Evolutionary conservation across 768 basidiomycete species (phyloP).

Genomic region (Russula vinacea): DNA sequence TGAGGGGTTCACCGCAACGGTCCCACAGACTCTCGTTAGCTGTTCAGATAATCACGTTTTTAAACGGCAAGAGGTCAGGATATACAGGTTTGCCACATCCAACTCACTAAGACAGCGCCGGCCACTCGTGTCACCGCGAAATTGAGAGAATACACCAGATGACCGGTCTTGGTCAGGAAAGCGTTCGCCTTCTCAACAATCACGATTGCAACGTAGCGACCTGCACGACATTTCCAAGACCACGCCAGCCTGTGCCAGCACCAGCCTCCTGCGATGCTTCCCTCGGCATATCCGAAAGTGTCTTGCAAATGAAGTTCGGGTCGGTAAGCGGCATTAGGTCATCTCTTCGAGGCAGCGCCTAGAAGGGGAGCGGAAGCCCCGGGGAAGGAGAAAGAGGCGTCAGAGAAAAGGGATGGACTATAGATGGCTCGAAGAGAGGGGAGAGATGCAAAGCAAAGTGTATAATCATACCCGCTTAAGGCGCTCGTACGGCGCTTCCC

Average conservation of each 20-base stretch:
- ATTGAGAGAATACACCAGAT: not conserved
- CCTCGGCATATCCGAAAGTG: conserved; percentile 59
- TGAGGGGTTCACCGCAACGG: not conserved
- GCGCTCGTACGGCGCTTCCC: conserved; percentile 85
- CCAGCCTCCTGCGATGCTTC: conserved; percentile 57
- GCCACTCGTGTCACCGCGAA: not conserved
- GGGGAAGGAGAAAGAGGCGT: not conserved
- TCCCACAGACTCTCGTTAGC: not conserved
- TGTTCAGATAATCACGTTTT: not conserved
- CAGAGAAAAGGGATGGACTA: no score
- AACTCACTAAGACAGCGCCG: not conserved
- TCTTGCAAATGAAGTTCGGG: conserved; percentile 73
- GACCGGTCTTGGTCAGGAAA: not conserved
- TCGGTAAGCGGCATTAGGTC: conserved; percentile 90
- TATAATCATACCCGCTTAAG: conserved; percentile 62
- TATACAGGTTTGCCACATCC: not conserved
- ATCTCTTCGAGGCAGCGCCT: conserved; percentile 68
- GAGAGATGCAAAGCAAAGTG: not conserved
- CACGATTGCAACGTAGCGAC: conserved; percentile 41
- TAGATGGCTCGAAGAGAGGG: not conserved
- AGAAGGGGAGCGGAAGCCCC: not conserved
- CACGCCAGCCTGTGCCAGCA: conserved; percentile 82
- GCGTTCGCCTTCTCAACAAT: not conserved
- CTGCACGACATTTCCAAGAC: conserved; percentile 64
- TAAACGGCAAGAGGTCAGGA: not conserved